Conservation (phyloP, 768 basidiomycete species). For the Suillus discolor region DNA sequence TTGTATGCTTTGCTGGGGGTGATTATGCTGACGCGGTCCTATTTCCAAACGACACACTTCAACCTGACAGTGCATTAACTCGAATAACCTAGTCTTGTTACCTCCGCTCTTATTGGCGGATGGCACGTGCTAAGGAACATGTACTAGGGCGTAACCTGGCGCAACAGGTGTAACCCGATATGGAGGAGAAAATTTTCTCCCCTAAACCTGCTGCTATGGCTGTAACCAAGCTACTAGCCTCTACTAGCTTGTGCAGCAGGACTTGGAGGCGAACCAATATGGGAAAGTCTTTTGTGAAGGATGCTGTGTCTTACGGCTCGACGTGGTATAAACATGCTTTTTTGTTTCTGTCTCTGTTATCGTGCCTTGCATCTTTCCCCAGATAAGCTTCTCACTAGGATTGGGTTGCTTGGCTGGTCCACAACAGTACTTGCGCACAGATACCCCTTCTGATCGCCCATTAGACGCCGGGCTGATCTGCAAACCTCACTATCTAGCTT, state of each 20-base stretch:
- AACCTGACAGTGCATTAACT: background rate
- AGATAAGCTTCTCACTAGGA: background rate
- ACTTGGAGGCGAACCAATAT: background rate
- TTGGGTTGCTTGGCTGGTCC: background rate
- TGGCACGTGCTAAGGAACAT: conserved; percentile 14
- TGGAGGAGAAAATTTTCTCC: conserved; percentile 44
- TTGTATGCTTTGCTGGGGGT: background rate
- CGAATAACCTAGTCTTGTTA: background rate
- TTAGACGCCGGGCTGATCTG: background rate
- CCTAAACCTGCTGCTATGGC: background rate
- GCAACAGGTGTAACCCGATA: conserved; percentile 35
- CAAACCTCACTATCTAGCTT: background rate
- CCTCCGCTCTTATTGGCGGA: conserved; percentile 41
- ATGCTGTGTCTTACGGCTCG: background rate
- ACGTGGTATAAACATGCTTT: conserved; percentile 1
- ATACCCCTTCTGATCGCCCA: background rate
- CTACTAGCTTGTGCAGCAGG: background rate
- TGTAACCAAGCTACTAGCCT: conserved; percentile 2
- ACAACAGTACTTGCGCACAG: background rate
- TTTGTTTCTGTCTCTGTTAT: conserved; percentile 1
- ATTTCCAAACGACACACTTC: background rate
- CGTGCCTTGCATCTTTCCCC: background rate
- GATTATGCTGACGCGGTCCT: background rate
- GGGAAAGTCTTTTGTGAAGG: background rate
- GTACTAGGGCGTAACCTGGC: conserved; percentile 12